These are phyloP conservation scores for Macadamia integrifolia DNA, from an alignment of 164 flowering plant species.

Conservation along the genomic window DNA sequence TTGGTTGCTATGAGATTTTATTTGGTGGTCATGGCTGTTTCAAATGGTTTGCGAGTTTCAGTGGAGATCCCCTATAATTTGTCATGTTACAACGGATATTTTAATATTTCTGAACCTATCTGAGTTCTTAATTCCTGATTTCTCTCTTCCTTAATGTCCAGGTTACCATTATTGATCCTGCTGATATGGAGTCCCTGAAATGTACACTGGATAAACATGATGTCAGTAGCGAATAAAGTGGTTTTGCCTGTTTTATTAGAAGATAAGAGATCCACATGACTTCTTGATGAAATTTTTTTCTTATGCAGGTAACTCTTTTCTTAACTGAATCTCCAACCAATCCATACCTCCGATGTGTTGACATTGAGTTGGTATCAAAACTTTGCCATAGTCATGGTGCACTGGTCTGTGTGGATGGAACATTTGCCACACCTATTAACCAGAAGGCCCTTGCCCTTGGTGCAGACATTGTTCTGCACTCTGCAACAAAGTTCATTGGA, in stretches of 20 bases:
- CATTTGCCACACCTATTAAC: slow-evolving; percentile 91
- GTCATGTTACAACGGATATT: background rate
- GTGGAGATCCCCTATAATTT: no score
- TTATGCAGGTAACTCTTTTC: slow-evolving; percentile 79
- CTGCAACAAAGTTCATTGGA: slow-evolving; percentile 81
- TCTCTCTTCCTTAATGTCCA: slow-evolving; percentile 26
- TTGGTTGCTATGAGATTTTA: no score
- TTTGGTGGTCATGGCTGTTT: no score
- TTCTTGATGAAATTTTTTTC: background rate
- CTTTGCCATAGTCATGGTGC: slow-evolving; percentile 87
- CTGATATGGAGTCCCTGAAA: slow-evolving; percentile 66
- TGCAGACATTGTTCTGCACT: slow-evolving; percentile 90
- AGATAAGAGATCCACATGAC: background rate
- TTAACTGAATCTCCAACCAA: slow-evolving; percentile 98
- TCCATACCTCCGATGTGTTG: slow-evolving; percentile 93
- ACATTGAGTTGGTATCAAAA: slow-evolving; percentile 78
- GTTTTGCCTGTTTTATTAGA: background rate
- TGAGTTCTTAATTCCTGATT: slow-evolving; percentile 1
- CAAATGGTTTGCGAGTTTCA: no score
- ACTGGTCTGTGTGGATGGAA: slow-evolving; percentile 84
- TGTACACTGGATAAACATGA: slow-evolving; percentile 62
- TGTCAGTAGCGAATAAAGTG: slow-evolving; percentile 37
- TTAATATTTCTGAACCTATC: background rate
- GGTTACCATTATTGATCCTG: slow-evolving; percentile 93
- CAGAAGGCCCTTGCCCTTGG: slow-evolving; percentile 95